Conservation (phyloP, 2,329 filamentous ascomycete species). For the Aspergillus phoenicis region DNA sequence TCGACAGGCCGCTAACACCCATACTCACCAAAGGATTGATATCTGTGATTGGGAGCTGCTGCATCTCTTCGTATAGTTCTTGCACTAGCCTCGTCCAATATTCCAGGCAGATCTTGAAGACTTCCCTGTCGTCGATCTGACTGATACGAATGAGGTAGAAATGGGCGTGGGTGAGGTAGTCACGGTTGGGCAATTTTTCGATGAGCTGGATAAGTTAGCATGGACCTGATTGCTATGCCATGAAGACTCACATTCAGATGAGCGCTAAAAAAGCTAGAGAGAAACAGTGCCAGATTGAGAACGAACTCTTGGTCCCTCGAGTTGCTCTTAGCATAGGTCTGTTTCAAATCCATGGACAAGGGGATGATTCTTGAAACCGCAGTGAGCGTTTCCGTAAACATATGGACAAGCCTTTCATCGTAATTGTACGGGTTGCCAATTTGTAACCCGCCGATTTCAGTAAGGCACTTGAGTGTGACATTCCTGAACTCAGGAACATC, state of each 20-base stretch:
- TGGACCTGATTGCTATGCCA: neutral
- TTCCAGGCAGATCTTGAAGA: conserved; percentile 98
- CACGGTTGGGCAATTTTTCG: conserved; percentile 91
- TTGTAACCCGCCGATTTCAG: conserved; percentile 92
- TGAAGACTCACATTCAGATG: conserved; percentile 70
- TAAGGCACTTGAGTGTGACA: conserved; percentile 92
- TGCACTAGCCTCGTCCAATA: conserved; percentile 99
- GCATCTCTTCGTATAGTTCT: conserved; percentile 98
- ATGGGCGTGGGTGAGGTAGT: conserved; percentile 93
- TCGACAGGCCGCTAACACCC: conserved; percentile 68
- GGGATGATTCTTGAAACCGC: conserved; percentile 94
- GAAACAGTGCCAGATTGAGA: conserved; percentile 91
- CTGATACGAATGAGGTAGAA: conserved; percentile 98
- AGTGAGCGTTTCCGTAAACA: conserved; percentile 96
- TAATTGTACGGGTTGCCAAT: conserved; percentile 76
- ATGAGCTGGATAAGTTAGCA: conserved; percentile 64
- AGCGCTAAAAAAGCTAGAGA: conserved; percentile 95
- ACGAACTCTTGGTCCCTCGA: conserved; percentile 95
- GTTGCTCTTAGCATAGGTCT: conserved; percentile 88
- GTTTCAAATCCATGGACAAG: conserved; percentile 83
- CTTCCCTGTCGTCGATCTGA: conserved; percentile 97
- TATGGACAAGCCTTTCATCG: conserved; percentile 92
- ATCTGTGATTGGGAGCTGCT: conserved; percentile 89
- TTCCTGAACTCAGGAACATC: conserved; percentile 95
- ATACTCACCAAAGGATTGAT: conserved; percentile 86